phyloP scores from a whole-genome alignment of 2,329 filamentous ascomycete genomes.

The Epichloe festucae region DNA sequence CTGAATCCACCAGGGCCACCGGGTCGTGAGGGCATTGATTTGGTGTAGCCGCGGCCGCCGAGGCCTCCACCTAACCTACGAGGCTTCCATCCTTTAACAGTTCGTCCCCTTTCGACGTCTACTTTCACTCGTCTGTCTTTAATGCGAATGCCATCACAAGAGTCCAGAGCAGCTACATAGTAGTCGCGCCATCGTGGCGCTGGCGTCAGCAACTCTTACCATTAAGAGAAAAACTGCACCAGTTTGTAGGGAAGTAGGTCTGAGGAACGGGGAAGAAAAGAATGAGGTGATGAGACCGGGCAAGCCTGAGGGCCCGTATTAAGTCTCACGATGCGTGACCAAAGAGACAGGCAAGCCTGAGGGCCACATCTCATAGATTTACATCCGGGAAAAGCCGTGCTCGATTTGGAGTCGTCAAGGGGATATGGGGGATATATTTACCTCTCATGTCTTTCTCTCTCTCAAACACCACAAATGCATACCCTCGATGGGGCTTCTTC shows the following conservation, averaged over 20 bases:
- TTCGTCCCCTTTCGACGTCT: conserved; percentile 91
- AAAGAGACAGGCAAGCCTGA: conserved; percentile 28
- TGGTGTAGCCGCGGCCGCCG: conserved; percentile 86
- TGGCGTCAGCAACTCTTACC: conserved; percentile 57
- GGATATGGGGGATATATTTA: conserved; percentile 40
- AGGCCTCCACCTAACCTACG: conserved; percentile 83
- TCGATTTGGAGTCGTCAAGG: conserved; percentile 4
- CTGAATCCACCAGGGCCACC: conserved; percentile 47
- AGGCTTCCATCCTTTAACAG: conserved; percentile 86
- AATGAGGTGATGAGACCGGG: conserved; percentile 29
- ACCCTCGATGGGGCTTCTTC: conserved; percentile 73
- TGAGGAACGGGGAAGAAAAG: conserved; percentile 3
- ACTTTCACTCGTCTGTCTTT: conserved; percentile 86
- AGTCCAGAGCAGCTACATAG: conserved; percentile 74
- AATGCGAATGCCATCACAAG: conserved; percentile 77
- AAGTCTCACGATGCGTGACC: conserved; percentile 31
- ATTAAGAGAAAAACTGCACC: conserved; percentile 13
- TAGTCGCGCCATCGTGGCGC: conserved; percentile 41
- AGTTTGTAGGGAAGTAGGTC: conserved; percentile 1
- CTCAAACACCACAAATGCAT: conserved; percentile 95
- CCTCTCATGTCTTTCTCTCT: conserved; percentile 98
- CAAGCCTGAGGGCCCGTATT: conserved; percentile 43
- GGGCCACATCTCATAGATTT: conserved; percentile 24
- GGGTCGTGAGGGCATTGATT: conserved; percentile 59
- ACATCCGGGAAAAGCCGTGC: conserved; percentile 9